Evolutionary conservation across 1,139 yeast genomes (phyloP), one percentile per base, ranked within the genome.

Genomic region (Pichia inconspicua): DNA sequence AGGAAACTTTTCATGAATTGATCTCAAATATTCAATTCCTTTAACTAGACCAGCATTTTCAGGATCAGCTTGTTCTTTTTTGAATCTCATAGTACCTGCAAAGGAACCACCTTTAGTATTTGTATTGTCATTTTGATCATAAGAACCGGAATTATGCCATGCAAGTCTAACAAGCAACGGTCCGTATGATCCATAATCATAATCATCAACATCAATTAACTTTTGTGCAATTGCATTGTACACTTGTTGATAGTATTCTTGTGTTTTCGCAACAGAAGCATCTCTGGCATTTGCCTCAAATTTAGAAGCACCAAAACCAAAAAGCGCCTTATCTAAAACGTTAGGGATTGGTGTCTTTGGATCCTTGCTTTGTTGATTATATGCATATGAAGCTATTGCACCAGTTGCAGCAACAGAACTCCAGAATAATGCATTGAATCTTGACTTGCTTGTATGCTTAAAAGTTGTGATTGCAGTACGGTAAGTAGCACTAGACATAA

Each of bases 61-160:
- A 14, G 82, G 84, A 60, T 84, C 92, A 42, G 65, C 64, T 30
- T 75, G 69, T 65, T 87, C 96, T 49, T 82, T 78, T 40, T 73
- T 63, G 62, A 73, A 81, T 58, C 87, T 73, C 85, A 87, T 85
- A 46, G 96, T 84, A 57, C 95, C 96, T 51, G 84, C 86, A 64
- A 67, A 84, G 5, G 94, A 82, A 37, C 97, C 97, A 57, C 96
- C 96, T 37, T 69, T 61, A 14, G 55, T 57, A 45, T 55, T 56
- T 11, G 75, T 61, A 47, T 74, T 69, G 55, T 75, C 76, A 42
- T 68, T 63, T 65, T 75, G 75, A 59, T 82, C 80, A 63, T 75
- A 82, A 7, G 88, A 80, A 19, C 86, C 87, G 42, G 81, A 74
- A 41, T 82, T 76, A 61, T 82, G 87, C 89, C 88, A 82, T 22